Percentiles rank a stretch among this genome's conserved stretches.
These are phyloP conservation scores for Phyllachora maydis DNA, from an alignment of 2,329 filamentous ascomycete genomes.

Conservation along the genomic window DNA sequence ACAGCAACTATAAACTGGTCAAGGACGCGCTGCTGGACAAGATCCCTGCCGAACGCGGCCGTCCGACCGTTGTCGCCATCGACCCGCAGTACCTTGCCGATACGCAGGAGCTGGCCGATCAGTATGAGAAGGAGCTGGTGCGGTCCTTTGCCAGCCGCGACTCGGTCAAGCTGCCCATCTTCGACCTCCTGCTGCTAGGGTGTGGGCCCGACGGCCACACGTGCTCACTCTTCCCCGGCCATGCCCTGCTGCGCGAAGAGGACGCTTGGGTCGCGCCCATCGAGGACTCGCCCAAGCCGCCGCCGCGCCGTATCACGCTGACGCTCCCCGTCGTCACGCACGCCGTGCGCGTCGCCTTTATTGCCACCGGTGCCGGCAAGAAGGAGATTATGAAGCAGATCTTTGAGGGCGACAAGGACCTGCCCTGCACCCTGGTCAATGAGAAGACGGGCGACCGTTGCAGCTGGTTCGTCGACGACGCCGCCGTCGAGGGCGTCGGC, in stretches of 20 bases:
- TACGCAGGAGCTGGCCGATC: conserved; percentile 77
- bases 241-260: conserved; percentile 66
- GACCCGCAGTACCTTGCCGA: conserved; percentile 46
- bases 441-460: conserved; percentile 64
- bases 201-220: conserved; percentile 95
- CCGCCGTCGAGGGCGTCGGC: conserved; percentile 66
- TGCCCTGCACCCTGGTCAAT: conserved; percentile 83
- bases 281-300: conserved; percentile 86
- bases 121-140: conserved; percentile 81
- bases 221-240: conserved; percentile 85
- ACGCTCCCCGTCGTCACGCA: conserved; percentile 82
- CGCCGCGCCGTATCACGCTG: conserved; percentile 74
- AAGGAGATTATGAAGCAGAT: conserved; percentile 84
- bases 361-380: conserved; percentile 79
- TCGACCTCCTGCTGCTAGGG: conserved; percentile 82
- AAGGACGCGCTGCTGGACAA: conserved; percentile 79
- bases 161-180: conserved; percentile 84
- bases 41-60: conserved; percentile 45
- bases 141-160: conserved; percentile 75
- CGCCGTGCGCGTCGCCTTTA: conserved; percentile 70
- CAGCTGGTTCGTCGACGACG: conserved; percentile 84
- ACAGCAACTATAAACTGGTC: conserved; percentile 84
- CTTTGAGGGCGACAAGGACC: conserved; percentile 60
- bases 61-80: conserved; percentile 63
- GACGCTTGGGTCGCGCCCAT: conserved; percentile 87